phyloP scores from a whole-genome alignment of 495 filamentous ascomycete genomes.

The Daldinia loculata region DNA sequence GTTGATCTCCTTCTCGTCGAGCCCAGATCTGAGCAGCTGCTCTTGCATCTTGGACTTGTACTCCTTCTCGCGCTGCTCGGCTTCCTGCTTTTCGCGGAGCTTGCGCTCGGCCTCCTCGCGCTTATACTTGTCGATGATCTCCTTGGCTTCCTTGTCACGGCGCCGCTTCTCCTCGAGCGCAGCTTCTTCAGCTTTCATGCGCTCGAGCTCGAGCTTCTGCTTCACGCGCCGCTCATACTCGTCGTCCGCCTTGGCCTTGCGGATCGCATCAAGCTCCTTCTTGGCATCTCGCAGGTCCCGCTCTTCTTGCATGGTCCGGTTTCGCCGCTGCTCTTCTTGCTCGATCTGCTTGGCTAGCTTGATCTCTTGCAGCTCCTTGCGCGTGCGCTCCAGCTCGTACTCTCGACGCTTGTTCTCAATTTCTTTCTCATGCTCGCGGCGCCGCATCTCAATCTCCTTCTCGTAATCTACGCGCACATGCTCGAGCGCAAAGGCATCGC shows the following conservation, averaged over 20 bases:
- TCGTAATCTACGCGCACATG: constrained; percentile 42
- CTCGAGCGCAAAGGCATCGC: constrained; percentile 35
- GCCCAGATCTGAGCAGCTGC: constrained; percentile 59
- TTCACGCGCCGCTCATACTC: constrained; percentile 61
- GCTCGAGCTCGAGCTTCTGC: constrained; percentile 63
- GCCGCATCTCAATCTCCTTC: constrained; percentile 38
- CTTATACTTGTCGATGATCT: constrained; percentile 65
- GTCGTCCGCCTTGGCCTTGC: constrained; percentile 53
- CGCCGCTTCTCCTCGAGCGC: constrained; percentile 58
- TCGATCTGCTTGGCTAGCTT: constrained; percentile 46
- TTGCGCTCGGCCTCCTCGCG: constrained; percentile 61
- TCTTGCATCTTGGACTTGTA: constrained; percentile 60
- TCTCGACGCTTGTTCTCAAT: constrained; percentile 40
- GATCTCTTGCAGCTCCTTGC: constrained; percentile 48
- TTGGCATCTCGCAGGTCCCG: constrained; percentile 53
- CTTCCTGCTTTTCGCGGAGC: constrained; percentile 54
- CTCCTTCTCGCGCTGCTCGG: constrained; percentile 60
- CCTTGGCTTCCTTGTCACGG: constrained; percentile 64
- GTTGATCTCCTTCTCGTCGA: constrained; percentile 61
- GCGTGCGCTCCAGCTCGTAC: constrained; percentile 47
- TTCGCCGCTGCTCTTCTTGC: constrained; percentile 56
- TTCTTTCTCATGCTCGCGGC: constrained; percentile 34
- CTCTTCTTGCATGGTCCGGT: constrained; percentile 53
- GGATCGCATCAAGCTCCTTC: constrained; percentile 57
- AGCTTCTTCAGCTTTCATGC: constrained; percentile 63